Evolutionary conservation across 2,329 filamentous ascomycete genomes (phyloP), one percentile per base, ranked within the genome.

Genomic region (Didymella arachidicola): DNA sequence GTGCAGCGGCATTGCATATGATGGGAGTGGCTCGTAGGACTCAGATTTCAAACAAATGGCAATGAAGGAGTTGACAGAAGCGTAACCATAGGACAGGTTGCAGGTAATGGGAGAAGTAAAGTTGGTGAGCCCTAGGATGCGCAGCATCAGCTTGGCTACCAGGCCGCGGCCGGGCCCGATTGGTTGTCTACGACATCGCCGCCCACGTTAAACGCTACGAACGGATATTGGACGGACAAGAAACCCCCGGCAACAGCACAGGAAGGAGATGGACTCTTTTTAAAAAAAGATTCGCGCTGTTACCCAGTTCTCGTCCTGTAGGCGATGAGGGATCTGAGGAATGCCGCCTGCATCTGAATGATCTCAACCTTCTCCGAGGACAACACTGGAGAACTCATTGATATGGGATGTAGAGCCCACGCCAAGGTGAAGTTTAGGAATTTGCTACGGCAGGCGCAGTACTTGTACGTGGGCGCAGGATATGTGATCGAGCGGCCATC

Each of bases 1-100:
- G 66, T 75, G 70, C 50, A 73, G 67, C 25, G 72, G 70, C 74
- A 76, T 62, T 56, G 34, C 57, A n/a, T 39, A 8, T 39, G n/a
- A 8, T 39, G n/a, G 34, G 45, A 14, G 18, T 26, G 41, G n/a
- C 2, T 29, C 19, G 12, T 18, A 34, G 30, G 25, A 7, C 14
- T 10, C 39, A 34, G 18, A 34, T 57, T 34, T 57, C 26, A 44
- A 19, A 16, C 14, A 44, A 25, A 19, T 18, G 46, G 54, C 25
- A 44, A 43, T 10, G 19, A 36, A 19, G 53, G n/a, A 39, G 18
- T 42, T 14, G 36, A 7, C 46, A 36, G 27, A 11, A 22, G 25
- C 25, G 26, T 27, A 50, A 53, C 14, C 38, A 51, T 36, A 52
- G 52, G 30, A 53, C 47, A 55, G 51, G 12, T 32, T 44, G 42